Evolutionary conservation across 2,329 filamentous ascomycete species (phyloP).

Genomic region (Fusarium heterosporum): DNA sequence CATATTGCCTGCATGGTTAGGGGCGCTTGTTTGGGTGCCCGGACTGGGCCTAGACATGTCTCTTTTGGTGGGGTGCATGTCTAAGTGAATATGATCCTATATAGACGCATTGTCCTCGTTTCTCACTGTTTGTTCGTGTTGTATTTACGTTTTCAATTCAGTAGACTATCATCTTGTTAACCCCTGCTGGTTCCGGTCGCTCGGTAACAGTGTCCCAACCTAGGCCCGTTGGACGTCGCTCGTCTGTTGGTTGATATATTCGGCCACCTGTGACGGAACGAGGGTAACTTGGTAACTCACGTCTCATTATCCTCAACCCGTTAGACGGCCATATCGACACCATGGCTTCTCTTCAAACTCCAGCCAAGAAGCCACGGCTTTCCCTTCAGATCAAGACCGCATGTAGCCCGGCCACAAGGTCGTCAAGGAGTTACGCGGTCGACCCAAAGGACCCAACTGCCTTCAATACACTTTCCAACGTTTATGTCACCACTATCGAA

Average conservation of each 20-base stretch:
- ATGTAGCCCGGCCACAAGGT: slow-evolving; percentile 52
- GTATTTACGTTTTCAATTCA: slow-evolving; percentile 37
- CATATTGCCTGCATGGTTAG: slow-evolving; percentile 49
- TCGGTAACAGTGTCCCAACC: slow-evolving; percentile 38
- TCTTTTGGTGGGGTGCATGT: slow-evolving; percentile 30
- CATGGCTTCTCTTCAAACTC: slow-evolving; percentile 55
- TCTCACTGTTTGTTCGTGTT: slow-evolving; percentile 34
- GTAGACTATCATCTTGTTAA: slow-evolving; percentile 29
- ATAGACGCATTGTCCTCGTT: slow-evolving; percentile 47
- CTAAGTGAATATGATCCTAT: slow-evolving; percentile 39
- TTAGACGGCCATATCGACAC: slow-evolving; percentile 21
- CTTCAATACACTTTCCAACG: slow-evolving; percentile 75
- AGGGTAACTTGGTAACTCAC: slow-evolving; percentile 12
- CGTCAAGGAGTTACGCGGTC: slow-evolving; percentile 51
- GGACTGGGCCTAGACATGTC: slow-evolving; percentile 18
- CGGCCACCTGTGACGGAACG: slow-evolving; percentile 16
- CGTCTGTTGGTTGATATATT: slow-evolving; percentile 38
- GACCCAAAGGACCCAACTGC: slow-evolving; percentile 71
- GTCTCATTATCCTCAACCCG: slow-evolving; percentile 1
- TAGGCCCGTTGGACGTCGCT: slow-evolving; percentile 33
- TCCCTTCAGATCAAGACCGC: slow-evolving; percentile 66
- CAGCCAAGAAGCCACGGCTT: slow-evolving; percentile 65
- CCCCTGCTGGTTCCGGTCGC: slow-evolving; percentile 43
- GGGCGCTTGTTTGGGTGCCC: slow-evolving; percentile 44
- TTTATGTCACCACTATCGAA: slow-evolving; percentile 72